A percentile compares a stretch with the other conserved stretches of the same genome.
Conservation (phyloP, 768 basidiomycete species). For the Postia placenta region DNA sequence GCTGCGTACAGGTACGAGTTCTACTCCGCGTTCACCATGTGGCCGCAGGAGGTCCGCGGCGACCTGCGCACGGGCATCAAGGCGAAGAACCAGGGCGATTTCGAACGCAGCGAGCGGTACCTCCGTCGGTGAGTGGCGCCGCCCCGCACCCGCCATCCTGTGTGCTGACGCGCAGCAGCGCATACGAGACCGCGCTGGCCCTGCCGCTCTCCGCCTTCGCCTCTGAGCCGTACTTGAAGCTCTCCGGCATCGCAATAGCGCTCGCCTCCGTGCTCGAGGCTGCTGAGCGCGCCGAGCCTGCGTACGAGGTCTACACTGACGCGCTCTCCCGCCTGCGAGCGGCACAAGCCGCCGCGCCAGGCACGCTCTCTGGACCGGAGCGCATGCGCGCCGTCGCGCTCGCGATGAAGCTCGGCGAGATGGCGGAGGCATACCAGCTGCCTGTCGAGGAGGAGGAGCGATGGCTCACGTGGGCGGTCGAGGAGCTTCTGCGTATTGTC, state of each 20-base stretch:
- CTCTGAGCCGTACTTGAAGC: slow-evolving; percentile 53
- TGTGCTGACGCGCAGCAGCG: slow-evolving; percentile 30
- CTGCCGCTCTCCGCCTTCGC: slow-evolving; percentile 33
- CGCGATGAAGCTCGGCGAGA: slow-evolving; percentile 39
- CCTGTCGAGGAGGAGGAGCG: slow-evolving; percentile 34
- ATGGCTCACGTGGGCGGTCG: slow-evolving; percentile 39
- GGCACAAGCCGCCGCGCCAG: slow-evolving; percentile 3
- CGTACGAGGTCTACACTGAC: slow-evolving; percentile 23
- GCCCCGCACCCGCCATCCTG: neutral
- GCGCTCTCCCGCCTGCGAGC: slow-evolving; percentile 14
- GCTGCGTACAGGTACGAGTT: slow-evolving; percentile 41
- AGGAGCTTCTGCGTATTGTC: slow-evolving; percentile 34
- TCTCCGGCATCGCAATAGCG: slow-evolving; percentile 58
- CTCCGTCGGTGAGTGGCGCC: slow-evolving; percentile 41
- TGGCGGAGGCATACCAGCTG: slow-evolving; percentile 28
- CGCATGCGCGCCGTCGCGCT: slow-evolving; percentile 39
- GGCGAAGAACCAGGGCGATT: slow-evolving; percentile 54
- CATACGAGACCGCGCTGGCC: slow-evolving; percentile 46
- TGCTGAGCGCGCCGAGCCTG: slow-evolving; percentile 25
- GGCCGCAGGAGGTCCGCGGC: slow-evolving; percentile 56
- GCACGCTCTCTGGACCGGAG: slow-evolving; percentile 15
- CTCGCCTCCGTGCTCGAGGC: slow-evolving; percentile 53
- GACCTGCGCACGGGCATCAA: slow-evolving; percentile 63
- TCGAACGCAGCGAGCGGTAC: slow-evolving; percentile 43
- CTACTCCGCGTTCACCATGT: slow-evolving; percentile 52